Base-by-base conservation (phyloP, 345 rosid genomes). In the Erodium maritimum region DNA sequence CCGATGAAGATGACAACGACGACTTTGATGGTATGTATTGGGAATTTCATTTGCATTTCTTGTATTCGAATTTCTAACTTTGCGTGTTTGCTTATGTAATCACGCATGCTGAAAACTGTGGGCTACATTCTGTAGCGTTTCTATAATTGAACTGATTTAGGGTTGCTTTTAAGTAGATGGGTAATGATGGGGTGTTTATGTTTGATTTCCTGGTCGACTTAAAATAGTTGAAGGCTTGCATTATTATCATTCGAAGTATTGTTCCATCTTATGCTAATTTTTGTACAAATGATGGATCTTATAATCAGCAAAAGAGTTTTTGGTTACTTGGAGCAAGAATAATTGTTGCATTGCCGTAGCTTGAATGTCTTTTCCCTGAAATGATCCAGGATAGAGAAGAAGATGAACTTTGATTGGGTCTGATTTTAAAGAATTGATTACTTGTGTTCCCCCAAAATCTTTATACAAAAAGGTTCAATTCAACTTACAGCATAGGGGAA, bases 11-110 rank as follows among this genome's bases (percentile, higher is more conserved):
- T 8, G 85, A 81, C 5, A 76, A 73, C 24, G 84, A 76, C 23
- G 82, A 75, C 60, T 89, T 82, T 60, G 91, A 87, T 62, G 97
- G 97, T 87, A 71, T 37, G 23, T 56, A 61, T 51, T 25, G 12
- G 5, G 18, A 6, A 10, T 52, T 24, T 19, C 29, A 33, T 24
- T 29, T 5, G 21, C 6, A 0, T 34, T 0, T 19, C n/a, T 19
- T 53, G 19, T 21, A 7, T 21, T 19, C 24, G 17, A 23, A 8
- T 17, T 6, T 29, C 0, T 29, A 29, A 33, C 14, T 59, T 52
- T 29, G 19, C 19, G 19, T 52, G 24, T 50, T 16, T 23, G 18
- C 18, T 37, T 51, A 21, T 37, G n/a, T n/a, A 46, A 37, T 13
- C 48, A 42, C 11, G 2, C 48, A 29, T 29, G 37, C 14, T 3